Evolutionary conservation across 148 eudicot genomes (phyloP), one percentile per base, ranked within the genome.

Genomic region (Dianthus caryophyllus): DNA sequence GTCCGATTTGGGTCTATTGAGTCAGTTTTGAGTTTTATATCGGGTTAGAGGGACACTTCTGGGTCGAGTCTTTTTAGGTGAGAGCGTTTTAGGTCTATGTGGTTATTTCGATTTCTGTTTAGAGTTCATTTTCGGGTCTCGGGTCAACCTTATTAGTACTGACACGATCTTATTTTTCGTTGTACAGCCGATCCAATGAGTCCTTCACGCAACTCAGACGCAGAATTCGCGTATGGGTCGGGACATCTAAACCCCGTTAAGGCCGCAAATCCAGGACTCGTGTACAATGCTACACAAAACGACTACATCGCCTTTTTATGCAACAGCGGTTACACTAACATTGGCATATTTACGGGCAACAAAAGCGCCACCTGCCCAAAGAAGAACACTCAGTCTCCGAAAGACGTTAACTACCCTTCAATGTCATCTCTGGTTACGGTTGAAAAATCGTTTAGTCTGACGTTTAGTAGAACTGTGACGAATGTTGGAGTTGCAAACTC

Each of bases 351-450:
- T 2, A 68, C 74, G 4, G 78, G 77, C n/a, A 64, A 80, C 1
- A 67, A 60, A 2, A 70, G 1, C 44, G 22, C 26, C 6, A 20
- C 55, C 11, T 72, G 80, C 66, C 70, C 71, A 0, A 38, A 25
- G 2, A 46, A 44, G 0, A 6, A 1, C 16, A 49, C 10, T 17
- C 26, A 41, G 21, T 31, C 48, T 0, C 66, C 80, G 5, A 73
- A 29, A 8, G 85, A 86, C 26, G 46, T 86, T 9, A 88, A 88
- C 67, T 84, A 86, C 55, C 91, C 96, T 13, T 69, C 85, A n/a
- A 68, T 86, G 75, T 44, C 88, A 2, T 41, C 38, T 14, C 15
- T 5, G 14, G 59, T 81, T 16, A 10, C 26, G 0, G 12, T 21
- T 6, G 22, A 9, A 0, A 33, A 24, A 25, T 7, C 43, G 10